These are phyloP conservation scores for Podila horticola DNA, from an alignment of 192 early-diverging fungal species.

Conservation along the genomic window DNA sequence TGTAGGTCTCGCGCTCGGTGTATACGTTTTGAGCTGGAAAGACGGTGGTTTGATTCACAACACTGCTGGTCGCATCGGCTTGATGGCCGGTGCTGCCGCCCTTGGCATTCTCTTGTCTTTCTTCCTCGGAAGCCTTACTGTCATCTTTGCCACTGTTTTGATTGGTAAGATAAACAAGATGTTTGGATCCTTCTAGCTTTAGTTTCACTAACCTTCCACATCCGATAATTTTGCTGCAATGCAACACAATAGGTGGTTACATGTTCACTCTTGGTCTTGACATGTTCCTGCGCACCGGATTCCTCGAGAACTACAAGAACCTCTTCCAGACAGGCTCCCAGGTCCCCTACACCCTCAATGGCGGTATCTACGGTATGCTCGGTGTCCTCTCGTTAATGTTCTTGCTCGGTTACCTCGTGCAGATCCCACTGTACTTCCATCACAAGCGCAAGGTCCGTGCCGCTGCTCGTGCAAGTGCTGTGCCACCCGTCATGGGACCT, in stretches of 20 bases:
- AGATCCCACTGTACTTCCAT: conserved; percentile 14
- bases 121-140: conserved; percentile 11
- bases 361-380: conserved; percentile 30
- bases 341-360: conserved; percentile 16
- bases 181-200: background rate
- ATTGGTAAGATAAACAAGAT: conserved; percentile 9
- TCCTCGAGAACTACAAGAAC: conserved; percentile 27
- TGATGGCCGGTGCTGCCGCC: conserved; percentile 22
- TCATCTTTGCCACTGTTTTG: conserved; percentile 22
- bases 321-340: conserved; percentile 12
- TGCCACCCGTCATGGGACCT: conserved; percentile 4
- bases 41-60: conserved; percentile 24
- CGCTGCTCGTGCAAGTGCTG: conserved; percentile 1
- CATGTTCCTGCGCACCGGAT: conserved; percentile 30
- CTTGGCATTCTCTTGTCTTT: conserved; percentile 16
- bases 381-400: conserved; percentile 23
- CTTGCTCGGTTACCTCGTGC: conserved; percentile 23
- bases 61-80: conserved; percentile 14
- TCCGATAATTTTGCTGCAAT: background rate
- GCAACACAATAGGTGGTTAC: conserved; percentile 10
- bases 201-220: background rate
- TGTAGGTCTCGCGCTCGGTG: conserved; percentile 19
- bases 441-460: conserved; percentile 11
- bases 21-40: conserved; percentile 27
- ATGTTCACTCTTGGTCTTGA: conserved; percentile 28